Conservation (phyloP, 2,329 filamentous ascomycete genomes). For the Orbilia brochopaga region DNA sequence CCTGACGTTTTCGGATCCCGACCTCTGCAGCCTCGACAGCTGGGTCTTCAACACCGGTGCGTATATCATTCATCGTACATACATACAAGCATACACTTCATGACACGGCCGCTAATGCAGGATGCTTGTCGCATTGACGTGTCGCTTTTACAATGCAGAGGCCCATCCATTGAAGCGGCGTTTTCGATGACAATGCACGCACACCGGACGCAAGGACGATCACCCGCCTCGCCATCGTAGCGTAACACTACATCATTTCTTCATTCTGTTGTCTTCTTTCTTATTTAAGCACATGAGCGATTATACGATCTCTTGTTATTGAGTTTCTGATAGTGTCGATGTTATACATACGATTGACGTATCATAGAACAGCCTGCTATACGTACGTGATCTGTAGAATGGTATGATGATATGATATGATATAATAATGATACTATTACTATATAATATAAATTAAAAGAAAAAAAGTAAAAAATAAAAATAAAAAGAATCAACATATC, state of each 20-base stretch:
- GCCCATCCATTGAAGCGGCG: slow-evolving; percentile 42
- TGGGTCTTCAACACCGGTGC: slow-evolving; percentile 68
- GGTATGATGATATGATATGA: slow-evolving; percentile 2
- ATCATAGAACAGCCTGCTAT: no score
- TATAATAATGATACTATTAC: background rate
- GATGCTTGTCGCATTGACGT: background rate
- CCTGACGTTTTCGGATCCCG: slow-evolving; percentile 80
- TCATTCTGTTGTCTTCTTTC: no score
- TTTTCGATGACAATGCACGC: background rate
- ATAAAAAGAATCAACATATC: no score
- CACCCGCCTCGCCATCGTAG: slow-evolving; percentile 5
- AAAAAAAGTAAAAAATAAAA: no score
- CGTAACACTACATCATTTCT: no score
- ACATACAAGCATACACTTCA: slow-evolving; percentile 13
- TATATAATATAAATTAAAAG: background rate
- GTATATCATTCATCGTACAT: slow-evolving; percentile 1
- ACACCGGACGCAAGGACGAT: no score
- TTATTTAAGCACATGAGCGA: no score
- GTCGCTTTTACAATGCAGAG: slow-evolving; percentile 13
- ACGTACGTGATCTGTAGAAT: no score
- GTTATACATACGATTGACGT: no score
- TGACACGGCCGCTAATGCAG: background rate
- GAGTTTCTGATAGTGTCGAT: no score
- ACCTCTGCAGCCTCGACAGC: slow-evolving; percentile 81
- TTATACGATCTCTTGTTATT: no score